Base-by-base conservation (phyloP, 768 basidiomycete species). In the Lactarius tabidus region DNA sequence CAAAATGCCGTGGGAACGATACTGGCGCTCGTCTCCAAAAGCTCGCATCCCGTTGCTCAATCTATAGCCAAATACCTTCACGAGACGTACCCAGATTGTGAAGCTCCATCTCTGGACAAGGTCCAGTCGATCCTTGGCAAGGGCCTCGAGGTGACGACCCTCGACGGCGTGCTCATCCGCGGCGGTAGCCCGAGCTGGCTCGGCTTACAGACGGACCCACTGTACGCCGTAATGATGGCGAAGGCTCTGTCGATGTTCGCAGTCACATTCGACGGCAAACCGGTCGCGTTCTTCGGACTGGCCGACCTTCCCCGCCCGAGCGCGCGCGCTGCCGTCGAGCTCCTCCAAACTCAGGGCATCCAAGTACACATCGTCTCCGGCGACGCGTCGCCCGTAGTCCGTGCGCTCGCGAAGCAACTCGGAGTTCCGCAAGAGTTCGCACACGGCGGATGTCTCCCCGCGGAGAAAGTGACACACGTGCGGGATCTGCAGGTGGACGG, bases 281-380 rank as follows among this genome's bases (percentile, higher is more conserved):
- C 73, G 28, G 45, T 75, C 68, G 77, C 75, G 28, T 71, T 79
- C 15, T 77, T 77, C 62, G 79, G 77, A 0, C 72, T 80, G 15
- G 74, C 80, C 0, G 84, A 86, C 70, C 75, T 76, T 3, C 75
- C 79, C 5, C 77, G 84, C 26, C 73, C 79, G 2, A 79, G 79
- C 48, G 76, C 83, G 0, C 59, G 53, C 23, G 68, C 71, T 6
- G 75, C 82, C 23, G 69, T 85, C 20, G 59, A 66, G 14, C 59
- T 65, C 6, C 78, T 85, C 52, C 67, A 70, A 15, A 57, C 66
- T 20, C 72, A 74, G 15, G 76, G 77, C 10, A 77, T 80, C 62
- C 69, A 73, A 18, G 76, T 82, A 31, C 78, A 76, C 61, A 80
- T 85, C 68, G 75, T 84, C 48, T 81, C 80, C 57, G 85, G 84